Evolutionary conservation across 2,329 filamentous ascomycete species (phyloP).

Genomic region (Sphaerostilbella broomeana): DNA sequence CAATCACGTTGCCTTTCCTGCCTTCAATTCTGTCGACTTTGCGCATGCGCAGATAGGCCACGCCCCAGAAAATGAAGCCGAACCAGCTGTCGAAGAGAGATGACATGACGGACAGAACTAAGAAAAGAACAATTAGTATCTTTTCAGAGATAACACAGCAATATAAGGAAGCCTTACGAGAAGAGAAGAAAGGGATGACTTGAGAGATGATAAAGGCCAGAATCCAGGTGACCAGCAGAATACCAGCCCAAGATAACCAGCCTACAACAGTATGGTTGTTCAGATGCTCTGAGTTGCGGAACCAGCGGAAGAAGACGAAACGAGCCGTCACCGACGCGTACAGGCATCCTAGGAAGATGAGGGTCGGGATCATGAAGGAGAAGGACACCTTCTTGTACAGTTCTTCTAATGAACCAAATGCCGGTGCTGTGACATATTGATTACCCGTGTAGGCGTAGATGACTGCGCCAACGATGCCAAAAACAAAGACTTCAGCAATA

Average conservation of each 20-base stretch:
- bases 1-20: conserved; percentile 42
- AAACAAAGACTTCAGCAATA: conserved; percentile 79
- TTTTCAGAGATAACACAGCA: neutral
- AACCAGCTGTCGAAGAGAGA: conserved; percentile 90
- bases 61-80: conserved; percentile 92
- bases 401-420: conserved; percentile 75
- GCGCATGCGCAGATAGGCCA: conserved; percentile 73
- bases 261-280: conserved; percentile 73
- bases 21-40: conserved; percentile 51
- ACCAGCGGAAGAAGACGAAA: conserved; percentile 87
- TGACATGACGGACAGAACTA: conserved; percentile 67
- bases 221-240: conserved; percentile 68
- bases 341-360: conserved; percentile 85
- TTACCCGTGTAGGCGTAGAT: conserved; percentile 85
- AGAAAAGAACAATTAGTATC: neutral
- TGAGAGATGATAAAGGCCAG: conserved; percentile 87
- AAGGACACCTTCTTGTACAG: conserved; percentile 84
- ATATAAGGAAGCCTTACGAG: conserved; percentile 38
- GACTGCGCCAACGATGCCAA: conserved; percentile 72
- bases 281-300: conserved; percentile 73
- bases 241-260: conserved; percentile 71
- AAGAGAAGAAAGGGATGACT: conserved; percentile 88
- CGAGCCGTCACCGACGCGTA: conserved; percentile 87
- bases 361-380: conserved; percentile 90
- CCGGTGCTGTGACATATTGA: conserved; percentile 81